phyloP scores from a whole-genome alignment of 345 rosid genomes.

The Angophora floribunda region DNA sequence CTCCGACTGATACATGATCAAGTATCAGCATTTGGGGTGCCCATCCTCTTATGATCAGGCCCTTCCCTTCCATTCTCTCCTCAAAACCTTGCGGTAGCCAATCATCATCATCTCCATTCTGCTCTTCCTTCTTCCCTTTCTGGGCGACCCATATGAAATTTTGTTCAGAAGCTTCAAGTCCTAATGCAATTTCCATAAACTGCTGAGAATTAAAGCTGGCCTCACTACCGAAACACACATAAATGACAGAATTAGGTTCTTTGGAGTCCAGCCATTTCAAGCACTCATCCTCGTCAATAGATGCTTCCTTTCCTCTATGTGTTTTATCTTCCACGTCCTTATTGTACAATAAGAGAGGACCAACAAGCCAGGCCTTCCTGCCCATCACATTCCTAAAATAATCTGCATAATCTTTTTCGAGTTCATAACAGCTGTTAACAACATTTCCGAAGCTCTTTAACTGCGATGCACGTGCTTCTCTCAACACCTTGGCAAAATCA shows the following conservation, averaged over 20 bases:
- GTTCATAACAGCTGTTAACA: slow-evolving; percentile 44
- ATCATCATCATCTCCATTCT: neutral
- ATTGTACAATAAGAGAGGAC: slow-evolving; percentile 24
- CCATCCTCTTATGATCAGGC: neutral
- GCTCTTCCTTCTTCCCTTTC: neutral
- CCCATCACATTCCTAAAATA: slow-evolving; percentile 19
- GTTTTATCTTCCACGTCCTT: neutral
- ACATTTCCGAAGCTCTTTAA: slow-evolving; percentile 15
- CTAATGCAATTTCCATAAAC: slow-evolving; percentile 10
- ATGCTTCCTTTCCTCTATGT: slow-evolving; percentile 4
- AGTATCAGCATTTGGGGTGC: neutral
- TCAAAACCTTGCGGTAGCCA: slow-evolving; percentile 6
- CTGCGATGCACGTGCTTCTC: neutral
- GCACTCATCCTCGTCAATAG: neutral
- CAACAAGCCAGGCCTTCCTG: slow-evolving; percentile 34
- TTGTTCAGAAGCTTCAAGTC: slow-evolving; percentile 2
- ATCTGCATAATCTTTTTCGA: slow-evolving; percentile 31
- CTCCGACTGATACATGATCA: neutral
- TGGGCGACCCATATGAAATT: slow-evolving; percentile 1
- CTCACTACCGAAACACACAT: slow-evolving; percentile 1
- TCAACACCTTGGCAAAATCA: neutral
- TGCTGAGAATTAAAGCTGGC: neutral
- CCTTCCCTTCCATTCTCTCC: slow-evolving; percentile 10
- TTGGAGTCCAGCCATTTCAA: slow-evolving; percentile 11
- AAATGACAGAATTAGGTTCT: slow-evolving; percentile 8